phyloP scores from a whole-genome alignment of 176 grass and related monocot genomes.

The Bothriochloa decipiens region DNA sequence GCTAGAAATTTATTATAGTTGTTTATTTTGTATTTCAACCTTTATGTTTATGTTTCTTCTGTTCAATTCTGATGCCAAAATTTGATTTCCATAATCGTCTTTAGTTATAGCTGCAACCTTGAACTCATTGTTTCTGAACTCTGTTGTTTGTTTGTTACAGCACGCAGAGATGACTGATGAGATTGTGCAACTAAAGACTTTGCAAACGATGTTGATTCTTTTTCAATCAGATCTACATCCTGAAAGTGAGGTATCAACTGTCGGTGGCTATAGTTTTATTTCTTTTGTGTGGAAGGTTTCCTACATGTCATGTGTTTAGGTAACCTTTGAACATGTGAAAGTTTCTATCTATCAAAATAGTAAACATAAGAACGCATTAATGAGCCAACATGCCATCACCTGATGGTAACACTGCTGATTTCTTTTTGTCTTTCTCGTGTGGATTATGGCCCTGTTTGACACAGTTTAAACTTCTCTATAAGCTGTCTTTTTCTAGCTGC shows the following conservation, averaged over 20 bases:
- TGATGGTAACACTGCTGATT: background rate
- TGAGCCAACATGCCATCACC: background rate
- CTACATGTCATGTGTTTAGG: constrained; percentile 10
- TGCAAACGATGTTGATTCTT: constrained; percentile 94
- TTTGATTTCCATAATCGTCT: constrained; percentile 19
- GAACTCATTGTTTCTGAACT: constrained; percentile 38
- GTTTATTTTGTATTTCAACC: constrained; percentile 5
- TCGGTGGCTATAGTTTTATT: constrained; percentile 22
- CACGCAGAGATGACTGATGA: constrained; percentile 95
- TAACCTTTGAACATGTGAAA: constrained; percentile 28
- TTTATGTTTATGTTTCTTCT: constrained; percentile 16
- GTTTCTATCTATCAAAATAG: constrained; percentile 24
- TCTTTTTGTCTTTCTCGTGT: constrained; percentile 17
- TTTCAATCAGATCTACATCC: constrained; percentile 93
- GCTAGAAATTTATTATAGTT: constrained; percentile 8
- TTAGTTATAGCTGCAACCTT: constrained; percentile 22
- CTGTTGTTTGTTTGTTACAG: constrained; percentile 50
- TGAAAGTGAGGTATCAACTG: constrained; percentile 83
- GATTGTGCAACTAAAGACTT: constrained; percentile 90
- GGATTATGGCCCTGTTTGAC: background rate
- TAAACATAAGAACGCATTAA: constrained; percentile 3
- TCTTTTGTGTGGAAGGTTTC: constrained; percentile 25
- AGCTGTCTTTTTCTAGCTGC: background rate
- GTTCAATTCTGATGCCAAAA: background rate
- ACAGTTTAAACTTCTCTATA: background rate